Conservation (phyloP, 805 yeast genomes). For the Zygoascus tannicola region DNA sequence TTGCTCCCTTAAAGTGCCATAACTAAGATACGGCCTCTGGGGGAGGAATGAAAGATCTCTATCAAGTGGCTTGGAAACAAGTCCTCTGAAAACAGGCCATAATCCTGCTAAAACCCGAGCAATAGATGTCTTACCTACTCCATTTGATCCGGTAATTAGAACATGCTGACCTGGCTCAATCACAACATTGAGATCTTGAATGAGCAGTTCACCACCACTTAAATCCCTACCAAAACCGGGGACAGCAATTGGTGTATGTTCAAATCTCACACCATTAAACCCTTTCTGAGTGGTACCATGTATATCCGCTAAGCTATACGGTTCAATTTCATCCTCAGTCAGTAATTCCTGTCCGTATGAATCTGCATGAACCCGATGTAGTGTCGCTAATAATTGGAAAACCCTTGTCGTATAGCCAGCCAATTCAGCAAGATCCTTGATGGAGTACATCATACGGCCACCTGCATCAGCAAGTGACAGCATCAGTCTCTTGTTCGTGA, state of each 20-base stretch:
- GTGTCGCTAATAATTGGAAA: slow-evolving; percentile 60
- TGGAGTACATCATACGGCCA: slow-evolving; percentile 85
- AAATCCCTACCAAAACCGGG: slow-evolving; percentile 39
- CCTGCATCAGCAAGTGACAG: slow-evolving; percentile 92
- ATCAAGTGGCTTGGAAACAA: slow-evolving; percentile 61
- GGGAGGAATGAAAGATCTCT: slow-evolving; percentile 71
- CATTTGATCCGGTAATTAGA: slow-evolving; percentile 77
- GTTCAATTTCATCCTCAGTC: slow-evolving; percentile 5
- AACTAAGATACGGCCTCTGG: slow-evolving; percentile 73
- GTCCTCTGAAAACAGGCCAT: slow-evolving; percentile 84
- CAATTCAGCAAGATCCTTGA: slow-evolving; percentile 81
- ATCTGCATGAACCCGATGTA: slow-evolving; percentile 72
- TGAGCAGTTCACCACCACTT: slow-evolving; percentile 43
- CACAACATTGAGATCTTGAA: slow-evolving; percentile 54
- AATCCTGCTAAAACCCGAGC: slow-evolving; percentile 76
- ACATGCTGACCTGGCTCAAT: slow-evolving; percentile 57
- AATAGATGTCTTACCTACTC: slow-evolving; percentile 83
- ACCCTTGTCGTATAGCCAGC: slow-evolving; percentile 87
- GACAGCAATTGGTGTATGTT: slow-evolving; percentile 70
- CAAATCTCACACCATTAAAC: slow-evolving; percentile 72
- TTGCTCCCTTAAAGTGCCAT: slow-evolving; percentile 83
- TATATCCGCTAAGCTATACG: slow-evolving; percentile 39
- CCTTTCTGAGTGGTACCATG: slow-evolving; percentile 74
- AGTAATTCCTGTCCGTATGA: slow-evolving; percentile 18
- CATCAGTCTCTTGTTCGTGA: slow-evolving; percentile 84